phyloP scores from a whole-genome alignment of 106 monocot species.

The Dioscorea zingiberensis region DNA sequence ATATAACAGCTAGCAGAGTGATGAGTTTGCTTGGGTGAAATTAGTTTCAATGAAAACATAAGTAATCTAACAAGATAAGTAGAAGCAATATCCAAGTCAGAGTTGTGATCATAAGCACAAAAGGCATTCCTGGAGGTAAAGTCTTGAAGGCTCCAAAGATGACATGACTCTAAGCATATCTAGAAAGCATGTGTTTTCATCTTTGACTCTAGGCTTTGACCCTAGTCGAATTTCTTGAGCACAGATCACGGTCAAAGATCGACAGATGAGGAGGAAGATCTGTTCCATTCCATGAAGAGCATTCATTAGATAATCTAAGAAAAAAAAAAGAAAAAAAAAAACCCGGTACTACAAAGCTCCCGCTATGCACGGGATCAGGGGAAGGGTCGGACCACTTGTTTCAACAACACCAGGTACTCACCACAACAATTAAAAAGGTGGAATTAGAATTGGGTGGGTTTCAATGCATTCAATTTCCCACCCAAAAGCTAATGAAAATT shows the following conservation, averaged over 20 bases:
- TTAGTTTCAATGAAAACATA: background rate
- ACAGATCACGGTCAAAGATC: conserved; percentile 5
- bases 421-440: conserved; percentile 54
- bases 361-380: too few relatives aligned
- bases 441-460: too few relatives aligned
- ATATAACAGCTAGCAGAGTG: background rate
- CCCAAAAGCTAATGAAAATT: too few relatives aligned
- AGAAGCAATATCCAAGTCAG: conserved; percentile 17
- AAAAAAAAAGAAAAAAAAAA: too few relatives aligned
- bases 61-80: background rate
- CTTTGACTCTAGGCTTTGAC: background rate
- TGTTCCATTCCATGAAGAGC: conserved; percentile 3
- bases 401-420: conserved; percentile 9
- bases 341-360: too few relatives aligned
- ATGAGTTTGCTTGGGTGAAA: background rate
- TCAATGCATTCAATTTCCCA: too few relatives aligned
- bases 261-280: conserved; percentile 11
- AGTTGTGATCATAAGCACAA: conserved; percentile 15
- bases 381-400: background rate
- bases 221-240: conserved; percentile 17
- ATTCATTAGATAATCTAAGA: background rate
- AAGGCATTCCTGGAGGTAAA: conserved; percentile 24
- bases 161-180: background rate
- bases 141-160: conserved; percentile 10
- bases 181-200: too few relatives aligned